phyloP scores from a whole-genome alignment of 1,284 basidiomycete species.

The Porodaedalea pini region DNA sequence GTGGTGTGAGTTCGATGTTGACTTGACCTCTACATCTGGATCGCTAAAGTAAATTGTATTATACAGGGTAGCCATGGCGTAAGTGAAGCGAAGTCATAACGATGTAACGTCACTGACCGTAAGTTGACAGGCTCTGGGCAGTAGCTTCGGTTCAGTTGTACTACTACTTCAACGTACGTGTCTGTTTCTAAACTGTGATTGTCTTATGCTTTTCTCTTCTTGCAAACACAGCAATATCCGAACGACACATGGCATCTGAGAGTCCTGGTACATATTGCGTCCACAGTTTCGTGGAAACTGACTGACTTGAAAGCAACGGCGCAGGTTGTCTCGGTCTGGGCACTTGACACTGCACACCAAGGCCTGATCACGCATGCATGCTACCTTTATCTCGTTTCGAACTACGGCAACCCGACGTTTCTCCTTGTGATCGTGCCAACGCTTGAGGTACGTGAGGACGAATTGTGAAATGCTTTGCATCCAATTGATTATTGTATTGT shows the following conservation, averaged over 20 bases:
- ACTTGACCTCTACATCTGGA: no score
- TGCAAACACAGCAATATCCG: conserved; percentile 1
- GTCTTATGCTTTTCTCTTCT: not conserved
- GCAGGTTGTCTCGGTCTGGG: conserved; percentile 14
- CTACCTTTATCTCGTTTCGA: conserved; percentile 17
- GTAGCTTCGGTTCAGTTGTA: conserved; percentile 9
- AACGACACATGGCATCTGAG: conserved; percentile 13
- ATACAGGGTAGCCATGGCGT: not conserved
- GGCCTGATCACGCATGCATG: conserved; percentile 13
- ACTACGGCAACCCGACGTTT: conserved; percentile 8
- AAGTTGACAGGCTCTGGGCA: conserved; percentile 12
- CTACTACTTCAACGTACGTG: conserved; percentile 16
- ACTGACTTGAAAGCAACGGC: not conserved
- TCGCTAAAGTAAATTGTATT: not conserved
- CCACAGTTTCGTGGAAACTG: not conserved
- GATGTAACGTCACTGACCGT: not conserved
- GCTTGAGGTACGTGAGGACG: not conserved
- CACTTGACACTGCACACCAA: conserved; percentile 20
- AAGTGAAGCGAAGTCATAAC: not conserved
- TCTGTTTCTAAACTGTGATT: not conserved
- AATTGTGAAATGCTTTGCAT: not conserved
- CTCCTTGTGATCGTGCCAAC: conserved; percentile 8
- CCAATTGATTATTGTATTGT: not conserved
- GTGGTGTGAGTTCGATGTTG: not conserved
- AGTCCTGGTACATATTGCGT: not conserved